Evolutionary conservation across 2,329 filamentous ascomycete genomes (phyloP).

Genomic region (Ascochyta rabiei): DNA sequence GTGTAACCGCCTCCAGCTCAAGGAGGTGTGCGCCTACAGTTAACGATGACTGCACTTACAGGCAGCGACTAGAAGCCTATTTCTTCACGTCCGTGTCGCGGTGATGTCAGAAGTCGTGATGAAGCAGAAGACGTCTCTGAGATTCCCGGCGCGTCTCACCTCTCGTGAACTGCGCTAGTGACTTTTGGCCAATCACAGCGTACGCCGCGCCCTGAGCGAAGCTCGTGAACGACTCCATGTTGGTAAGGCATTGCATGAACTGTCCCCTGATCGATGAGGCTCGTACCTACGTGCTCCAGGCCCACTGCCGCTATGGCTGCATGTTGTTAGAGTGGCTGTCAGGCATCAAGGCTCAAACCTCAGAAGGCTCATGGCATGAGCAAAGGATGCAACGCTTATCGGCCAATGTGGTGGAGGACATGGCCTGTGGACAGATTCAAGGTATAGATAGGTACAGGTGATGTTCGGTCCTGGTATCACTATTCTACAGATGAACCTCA

Average conservation of each 20-base stretch:
- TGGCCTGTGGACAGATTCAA: background rate
- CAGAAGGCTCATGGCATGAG: conserved; percentile 1
- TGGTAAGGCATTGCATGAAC: conserved; percentile 11
- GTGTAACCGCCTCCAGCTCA: background rate
- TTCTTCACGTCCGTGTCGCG: conserved; percentile 3
- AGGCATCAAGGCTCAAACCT: conserved; percentile 7
- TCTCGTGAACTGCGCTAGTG: background rate
- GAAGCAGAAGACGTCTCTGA: conserved; percentile 14
- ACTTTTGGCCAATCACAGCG: background rate
- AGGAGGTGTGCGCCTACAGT: background rate
- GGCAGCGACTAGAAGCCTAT: background rate
- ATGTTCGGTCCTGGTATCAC: too few relatives aligned
- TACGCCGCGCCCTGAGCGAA: background rate
- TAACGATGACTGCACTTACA: background rate
- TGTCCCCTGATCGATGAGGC: conserved; percentile 11
- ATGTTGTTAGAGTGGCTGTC: conserved; percentile 1
- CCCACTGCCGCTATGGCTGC: background rate
- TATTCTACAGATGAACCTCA: background rate
- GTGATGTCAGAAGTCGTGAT: conserved; percentile 13
- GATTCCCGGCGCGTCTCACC: background rate
- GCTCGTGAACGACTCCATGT: background rate
- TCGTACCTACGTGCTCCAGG: background rate
- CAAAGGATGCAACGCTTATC: conserved; percentile 4
- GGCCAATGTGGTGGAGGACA: conserved; percentile 4
- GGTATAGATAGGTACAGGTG: background rate